Evolutionary conservation across 2,329 filamentous ascomycete genomes (phyloP), one percentile per base, ranked within the genome.

Genomic region (Aspergillus glaucus): DNA sequence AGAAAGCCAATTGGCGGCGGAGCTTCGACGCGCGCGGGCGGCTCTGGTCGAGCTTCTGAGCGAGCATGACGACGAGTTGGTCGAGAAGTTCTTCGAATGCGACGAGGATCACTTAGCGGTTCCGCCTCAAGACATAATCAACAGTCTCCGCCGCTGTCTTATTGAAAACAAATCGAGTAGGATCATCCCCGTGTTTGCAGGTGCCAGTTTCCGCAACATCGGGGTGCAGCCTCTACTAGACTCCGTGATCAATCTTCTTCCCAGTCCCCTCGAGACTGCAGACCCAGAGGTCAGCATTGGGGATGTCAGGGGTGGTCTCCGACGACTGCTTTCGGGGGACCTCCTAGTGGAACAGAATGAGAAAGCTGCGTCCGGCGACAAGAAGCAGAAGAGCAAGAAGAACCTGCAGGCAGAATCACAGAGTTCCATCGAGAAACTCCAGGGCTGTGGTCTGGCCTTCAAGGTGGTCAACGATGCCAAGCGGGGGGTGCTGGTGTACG

Each of bases 151-250:
- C 30, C 79, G 84, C 42, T 84, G 84, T 36, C 81, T 95, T 5
- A 75, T 84, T 43, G 81, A 84, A 1, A 79, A 85, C 8, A 15
- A 15, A 19, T 57, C 56, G 7, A 89, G 88, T 45, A 75, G 73
- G n/a, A 75, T 94, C 15, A 86, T 93, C 40, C 92, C 92, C 1
- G 79, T 96, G 0, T 94, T 95, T 68, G 88, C 88, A 0, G 92
- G 92, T 2, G 91, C 92, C 4, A 96, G 91, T 66, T 90, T 97
- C 68, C 83, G 87, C 39, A 95, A 97, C 56, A 88, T 97, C 53
- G 93, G 93, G 6, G 90, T 97, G 3, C 89, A 96, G 65, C 89
- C 91, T 24, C 75, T 98, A 19, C 79, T 97, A 46, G 90, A 97
- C 65, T 88, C 88, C 34, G 83, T 97, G 10, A 82, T 89, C 7